Base-by-base conservation (phyloP, 2,329 filamentous ascomycete species). In the Pseudopithomyces chartarum region DNA sequence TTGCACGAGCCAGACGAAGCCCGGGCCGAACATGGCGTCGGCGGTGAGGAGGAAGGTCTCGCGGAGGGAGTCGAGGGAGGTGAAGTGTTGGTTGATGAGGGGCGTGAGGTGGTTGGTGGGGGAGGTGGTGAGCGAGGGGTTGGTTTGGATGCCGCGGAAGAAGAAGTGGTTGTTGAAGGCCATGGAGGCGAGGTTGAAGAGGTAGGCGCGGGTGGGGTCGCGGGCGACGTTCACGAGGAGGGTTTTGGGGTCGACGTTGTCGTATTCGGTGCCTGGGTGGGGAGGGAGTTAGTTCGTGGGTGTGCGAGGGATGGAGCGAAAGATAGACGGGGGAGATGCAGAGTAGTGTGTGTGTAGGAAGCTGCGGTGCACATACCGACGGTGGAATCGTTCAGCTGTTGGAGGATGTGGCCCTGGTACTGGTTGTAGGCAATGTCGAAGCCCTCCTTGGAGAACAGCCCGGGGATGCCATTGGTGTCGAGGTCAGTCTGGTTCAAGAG, bases 101-200 rank as follows among this genome's bases (percentile, higher is more conserved):
- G 71, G 64, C 78, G 71, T 57, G 85, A 86, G 63, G 90, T 89
- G 63, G 76, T 67, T 46, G 76, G 64, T 52, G 66, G 71, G 71
- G 10, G 55, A 39, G 49, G 70, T 67, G 17, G 52, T 46, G 34
- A 68, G 42, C 48, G 68, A 53, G 2, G 71, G 65, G 56, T 67
- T 65, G 19, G 65, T 63, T 59, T 69, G 70, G 50, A 88, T 75
- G 60, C 82, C 78, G 65, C 85, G 75, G 84, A 94, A 93, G 85
- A 92, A 94, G 82, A 92, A 89, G 74, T 87, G 84, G 77, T 87
- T 97, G 85, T 98, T 98, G 84, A 91, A 90, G 54, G 92, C 91
- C 90, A 96, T 96, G 68, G 91, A 96, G 76, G 95, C 95, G 76
- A 96, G 87, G 85, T 98, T 99, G 87, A 99, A 99, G 74, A 89